Base-by-base conservation (phyloP, 2,329 filamentous ascomycete species). In the Exophiala aquamarina region DNA sequence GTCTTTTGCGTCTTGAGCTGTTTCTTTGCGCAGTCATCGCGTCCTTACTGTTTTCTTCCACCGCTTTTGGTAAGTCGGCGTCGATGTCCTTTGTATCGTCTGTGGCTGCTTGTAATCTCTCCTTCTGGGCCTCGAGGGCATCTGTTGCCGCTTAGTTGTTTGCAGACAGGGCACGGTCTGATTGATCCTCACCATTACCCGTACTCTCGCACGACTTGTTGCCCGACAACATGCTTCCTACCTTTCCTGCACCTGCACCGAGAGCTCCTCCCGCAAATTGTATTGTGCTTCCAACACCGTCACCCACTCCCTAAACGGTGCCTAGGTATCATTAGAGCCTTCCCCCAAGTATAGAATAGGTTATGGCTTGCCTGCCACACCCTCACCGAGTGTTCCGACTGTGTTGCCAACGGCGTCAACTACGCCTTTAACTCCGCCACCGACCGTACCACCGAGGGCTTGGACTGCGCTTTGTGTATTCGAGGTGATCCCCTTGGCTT, bases 341-440 rank as follows among this genome's bases (percentile, higher is more conserved):
- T n/a, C n/a, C n/a, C n/a, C n/a, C n/a, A n/a, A n/a, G n/a, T n/a
- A n/a, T n/a, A n/a, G n/a, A n/a, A n/a, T n/a, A n/a, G n/a, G n/a
- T n/a, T n/a, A n/a, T n/a, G n/a, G n/a, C n/a, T n/a, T n/a, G n/a
- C n/a, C 53, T n/a, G 38, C 35, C 19, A 56, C 15, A 7, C 53
- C 50, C 29, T 56, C 47, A 26, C 47, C 48, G 10, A 56, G 47
- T 34, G 53, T 20, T 23, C 50, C 53, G 9, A 54, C 47, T 14
- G 53, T 51, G 19, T 56, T 54, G 20, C 53, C 50, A 11, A 53
- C 8, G 0, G 53, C 49, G 39, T 56, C 53, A 21, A 56, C 53
- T 8, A 56, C 47, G 37, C 53, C 53, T 47, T 56, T 56, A 13
- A 56, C 44, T 3, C 47, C 47, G 29, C 53, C 53, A 29, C 53